Base-by-base conservation (phyloP, 352 stramenopile species). In the Phytopythium ostracodes region DNA sequence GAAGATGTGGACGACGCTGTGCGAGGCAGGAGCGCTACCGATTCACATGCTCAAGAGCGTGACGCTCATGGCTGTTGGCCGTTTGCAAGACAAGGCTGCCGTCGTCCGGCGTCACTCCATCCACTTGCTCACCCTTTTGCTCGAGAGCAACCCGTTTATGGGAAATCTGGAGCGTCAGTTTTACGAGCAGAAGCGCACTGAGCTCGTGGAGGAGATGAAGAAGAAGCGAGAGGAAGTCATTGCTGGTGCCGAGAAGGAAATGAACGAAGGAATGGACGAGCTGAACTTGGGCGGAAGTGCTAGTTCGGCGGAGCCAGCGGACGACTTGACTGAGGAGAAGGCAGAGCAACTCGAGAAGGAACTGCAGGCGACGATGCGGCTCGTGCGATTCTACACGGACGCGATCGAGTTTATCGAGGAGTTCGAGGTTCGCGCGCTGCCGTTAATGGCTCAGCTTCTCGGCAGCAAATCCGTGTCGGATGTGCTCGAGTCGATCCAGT, bases 101-200 rank as follows among this genome's bases (percentile, higher is more conserved):
- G 85, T 98, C 20, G 95, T 98, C 54, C 79, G 96, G 25, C 91
- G 94, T 49, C 87, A 96, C 35, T 90, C 75, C 18, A 81, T 93
- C 49, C 64, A 94, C 67, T 70, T 98, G 35, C 71, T 98, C 6
- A 97, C 84, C n/a, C 64, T 83, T 20, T 54, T 98, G 38, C 65
- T 99, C 7, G 89, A 98, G 68, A 96, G 92, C 60, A 99, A 99
- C 65, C 96, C 95, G 12, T 99, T 95, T 67, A 94, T 96, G 81
- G 90, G 87, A 18, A 89, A 92, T 49, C 71, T 99, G 11, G 78
- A 98, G 47, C 73, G 72, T 35, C 52, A 81, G 22, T 94, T 87
- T 15, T 98, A 98, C 63, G 62, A 72, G 33, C 68, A 73, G 40
- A 97, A 98, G 65, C 82, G 92, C 29, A 62, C 76, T n/a, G 80